Evolutionary conservation across 768 basidiomycete species (phyloP), one percentile per base, ranked within the genome.

Genomic region (Tricholoma sp.): DNA sequence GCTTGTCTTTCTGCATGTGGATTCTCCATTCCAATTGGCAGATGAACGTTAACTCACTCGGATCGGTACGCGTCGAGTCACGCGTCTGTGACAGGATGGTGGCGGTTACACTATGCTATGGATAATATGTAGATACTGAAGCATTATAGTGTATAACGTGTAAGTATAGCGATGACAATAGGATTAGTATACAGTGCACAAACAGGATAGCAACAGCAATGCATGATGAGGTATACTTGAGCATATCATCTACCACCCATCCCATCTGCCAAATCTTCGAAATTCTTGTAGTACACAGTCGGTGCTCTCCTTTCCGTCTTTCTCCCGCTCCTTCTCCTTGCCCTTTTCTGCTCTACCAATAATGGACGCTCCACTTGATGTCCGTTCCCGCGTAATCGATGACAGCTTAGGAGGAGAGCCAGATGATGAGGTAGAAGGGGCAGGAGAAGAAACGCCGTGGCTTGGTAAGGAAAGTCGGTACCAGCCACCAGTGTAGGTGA

Each of bases 1-100:
- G 91, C 92, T 68, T 98, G 94, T 42, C 90, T 80, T 71, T 95
- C 93, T 51, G 91, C 91, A 63, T 98, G 94, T 18, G 94, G 94
- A 69, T 96, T 96, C 72, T 97, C 93, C 94, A 97, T 96, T 32
- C n/a, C 2, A 32, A 54, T 53, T 50, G 56, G 52, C n/a, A 24
- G 52, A 10, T 53, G 29, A 45, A 31, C 39, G 57, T 51, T 48
- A 51, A 2, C 39, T n/a, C 39, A 41, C 39, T n/a, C n/a, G n/a
- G n/a, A n/a, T 5, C 56, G 42, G n/a, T n/a, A 59, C 61, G 61
- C 65, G 63, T 59, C n/a, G 44, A 47, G 47, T 54, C 36, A 47
- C 44, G 42, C 18, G 44, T 47, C 20, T 15, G 7, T 8, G 24
- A 7, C 20, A 20, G 20, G 17, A 44, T 20, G 6, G 50, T 36